Percentiles rank a stretch among this genome's conserved stretches.
phyloP scores from a whole-genome alignment of 495 filamentous ascomycete genomes.

The Penicillium bialowiezense region DNA sequence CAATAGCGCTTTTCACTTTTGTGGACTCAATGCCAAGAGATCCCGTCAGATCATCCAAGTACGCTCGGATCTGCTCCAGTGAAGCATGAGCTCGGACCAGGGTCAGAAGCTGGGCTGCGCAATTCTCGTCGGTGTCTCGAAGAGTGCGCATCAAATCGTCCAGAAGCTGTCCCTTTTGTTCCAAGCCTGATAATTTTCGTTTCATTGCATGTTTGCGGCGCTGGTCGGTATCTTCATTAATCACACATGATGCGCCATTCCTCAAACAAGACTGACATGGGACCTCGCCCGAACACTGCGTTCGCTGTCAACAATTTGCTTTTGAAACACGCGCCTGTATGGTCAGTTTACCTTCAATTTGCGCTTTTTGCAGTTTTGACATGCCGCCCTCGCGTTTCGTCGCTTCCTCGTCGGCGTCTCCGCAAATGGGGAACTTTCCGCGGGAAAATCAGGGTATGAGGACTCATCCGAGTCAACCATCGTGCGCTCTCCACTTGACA shows the following conservation, averaged over 20 bases:
- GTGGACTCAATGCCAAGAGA: slow-evolving; percentile 23
- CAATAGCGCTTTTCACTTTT: slow-evolving; percentile 11
- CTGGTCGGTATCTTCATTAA: slow-evolving; percentile 32
- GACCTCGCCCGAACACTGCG: background rate
- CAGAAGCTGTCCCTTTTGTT: slow-evolving; percentile 29
- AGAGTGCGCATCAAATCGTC: slow-evolving; percentile 25
- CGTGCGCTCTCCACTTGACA: background rate
- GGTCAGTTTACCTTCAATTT: slow-evolving; percentile 1
- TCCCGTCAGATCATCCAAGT: slow-evolving; percentile 27
- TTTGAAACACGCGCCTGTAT: background rate
- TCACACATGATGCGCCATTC: slow-evolving; percentile 25
- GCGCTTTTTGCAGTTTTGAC: background rate
- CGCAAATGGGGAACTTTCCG: too few relatives aligned
- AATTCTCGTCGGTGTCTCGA: slow-evolving; percentile 19
- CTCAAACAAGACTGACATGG: slow-evolving; percentile 36
- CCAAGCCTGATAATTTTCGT: slow-evolving; percentile 33
- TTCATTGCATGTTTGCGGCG: slow-evolving; percentile 34
- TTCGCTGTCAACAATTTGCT: too few relatives aligned
- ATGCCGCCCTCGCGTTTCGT: background rate
- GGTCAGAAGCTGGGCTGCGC: slow-evolving; percentile 25
- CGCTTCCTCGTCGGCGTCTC: background rate
- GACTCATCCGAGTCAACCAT: background rate
- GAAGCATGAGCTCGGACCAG: slow-evolving; percentile 36
- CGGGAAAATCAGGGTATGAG: too few relatives aligned
- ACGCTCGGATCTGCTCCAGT: slow-evolving; percentile 29